Evolutionary conservation across 2,329 filamentous ascomycete species (phyloP).

Genomic region (Emydomyces testavorans): DNA sequence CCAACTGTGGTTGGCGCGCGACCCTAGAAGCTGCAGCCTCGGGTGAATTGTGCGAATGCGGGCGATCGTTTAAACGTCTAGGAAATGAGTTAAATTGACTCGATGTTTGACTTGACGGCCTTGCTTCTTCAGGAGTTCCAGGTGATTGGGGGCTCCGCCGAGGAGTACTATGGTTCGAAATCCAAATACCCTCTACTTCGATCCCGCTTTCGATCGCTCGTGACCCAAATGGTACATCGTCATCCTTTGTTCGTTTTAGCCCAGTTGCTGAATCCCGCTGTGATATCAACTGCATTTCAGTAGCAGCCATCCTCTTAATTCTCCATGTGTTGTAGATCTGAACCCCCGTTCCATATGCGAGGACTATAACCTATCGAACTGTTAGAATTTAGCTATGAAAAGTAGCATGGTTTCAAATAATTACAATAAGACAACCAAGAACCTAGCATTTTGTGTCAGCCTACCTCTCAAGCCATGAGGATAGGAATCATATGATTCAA

Average conservation of each 20-base stretch:
- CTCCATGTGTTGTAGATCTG: conserved; percentile 46
- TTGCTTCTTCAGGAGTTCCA: conserved; percentile 20
- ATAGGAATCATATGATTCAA: conserved; percentile 19
- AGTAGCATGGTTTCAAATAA: conserved; percentile 8
- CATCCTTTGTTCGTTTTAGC: conserved; percentile 42
- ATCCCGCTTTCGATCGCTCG: conserved; percentile 73
- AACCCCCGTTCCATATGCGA: conserved; percentile 56
- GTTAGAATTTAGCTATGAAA: conserved; percentile 3
- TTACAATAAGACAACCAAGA: conserved; percentile 57
- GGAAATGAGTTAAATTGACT: no score
- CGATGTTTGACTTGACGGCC: conserved; percentile 13
- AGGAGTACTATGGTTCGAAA: conserved; percentile 42
- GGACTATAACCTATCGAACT: conserved; percentile 45
- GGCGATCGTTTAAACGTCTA: no score
- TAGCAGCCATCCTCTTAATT: conserved; percentile 49
- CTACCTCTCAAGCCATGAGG: conserved; percentile 14
- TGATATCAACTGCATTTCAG: conserved; percentile 55
- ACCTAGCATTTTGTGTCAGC: conserved; percentile 41
- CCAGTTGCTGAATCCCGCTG: conserved; percentile 42
- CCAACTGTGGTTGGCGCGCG: no score
- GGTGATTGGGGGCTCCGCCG: conserved; percentile 19
- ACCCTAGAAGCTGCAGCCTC: no score
- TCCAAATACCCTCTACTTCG: conserved; percentile 76
- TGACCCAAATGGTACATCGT: conserved; percentile 73
- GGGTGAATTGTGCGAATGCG: no score